phyloP scores from a whole-genome alignment of 139 green algal species.

The Micromonas commoda region DNA sequence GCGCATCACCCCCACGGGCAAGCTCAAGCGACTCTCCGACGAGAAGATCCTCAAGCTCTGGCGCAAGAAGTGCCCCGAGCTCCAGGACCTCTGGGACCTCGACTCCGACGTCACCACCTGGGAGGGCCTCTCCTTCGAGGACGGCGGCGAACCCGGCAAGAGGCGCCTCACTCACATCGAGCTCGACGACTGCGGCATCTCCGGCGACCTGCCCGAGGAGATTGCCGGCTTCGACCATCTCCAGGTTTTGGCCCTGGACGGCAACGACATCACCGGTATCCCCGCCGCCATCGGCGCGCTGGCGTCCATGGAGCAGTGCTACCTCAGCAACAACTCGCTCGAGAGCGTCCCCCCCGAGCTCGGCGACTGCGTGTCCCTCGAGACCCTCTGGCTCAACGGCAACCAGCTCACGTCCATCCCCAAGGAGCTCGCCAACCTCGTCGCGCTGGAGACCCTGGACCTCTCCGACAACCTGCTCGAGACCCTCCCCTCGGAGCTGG shows the following conservation, averaged over 20 bases:
- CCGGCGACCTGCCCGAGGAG: background rate
- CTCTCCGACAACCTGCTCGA: background rate
- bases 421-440: background rate
- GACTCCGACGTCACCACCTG: background rate
- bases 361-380: background rate
- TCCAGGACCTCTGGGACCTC: background rate
- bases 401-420: constrained; percentile 5
- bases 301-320: background rate
- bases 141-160: background rate
- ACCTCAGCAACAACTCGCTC: background rate
- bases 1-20: background rate
- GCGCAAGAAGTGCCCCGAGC: background rate
- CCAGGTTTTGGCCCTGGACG: background rate
- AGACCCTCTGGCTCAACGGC: constrained; percentile 2
- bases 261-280: background rate
- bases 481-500: background rate
- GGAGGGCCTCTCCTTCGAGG: background rate
- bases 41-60: background rate
- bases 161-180: background rate
- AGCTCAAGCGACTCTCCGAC: background rate
- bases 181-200: background rate
- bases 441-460: constrained; percentile 1
- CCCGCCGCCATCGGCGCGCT: background rate
- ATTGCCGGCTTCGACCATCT: background rate
- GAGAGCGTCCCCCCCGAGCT: background rate